Base-by-base conservation (phyloP, 176 grass and related monocot genomes). In the Musa schizocarpa region DNA sequence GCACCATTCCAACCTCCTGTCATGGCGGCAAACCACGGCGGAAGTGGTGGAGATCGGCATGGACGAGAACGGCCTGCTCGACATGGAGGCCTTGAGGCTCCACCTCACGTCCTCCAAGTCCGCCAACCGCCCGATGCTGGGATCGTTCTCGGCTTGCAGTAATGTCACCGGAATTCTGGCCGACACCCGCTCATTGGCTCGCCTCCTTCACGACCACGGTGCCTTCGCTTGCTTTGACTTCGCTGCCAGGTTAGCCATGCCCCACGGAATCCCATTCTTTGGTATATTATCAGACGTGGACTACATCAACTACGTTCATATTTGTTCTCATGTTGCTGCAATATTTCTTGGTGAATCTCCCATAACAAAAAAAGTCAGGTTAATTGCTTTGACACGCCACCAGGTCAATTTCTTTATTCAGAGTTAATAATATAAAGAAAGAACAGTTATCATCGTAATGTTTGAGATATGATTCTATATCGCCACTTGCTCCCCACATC, bases 151-250 rank as follows among this genome's bases (percentile, higher is more conserved):
- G 0, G 89, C 89, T 0, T 90, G 93, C 82, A 96, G 93, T 82
- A 96, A 92, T 52, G 93, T 96, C 70, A 96, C 87, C 0, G 93
- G 89, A 24, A 62, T 87, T 64, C 43, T 85, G 27, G 22, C 76
- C 10, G 93, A 96, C 78, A 96, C 93, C 24, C 75, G 83, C 8
- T 16, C 54, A 13, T 48, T 92, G 11, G 89, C 89, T 1, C 75
- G 83, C 54, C 52, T 90, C 54, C 87, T 96, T 6, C 93, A 96
- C 65, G 61, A 86, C 9, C 85, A 92, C 11, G 89, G 89, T 23
- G 89, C 93, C 11, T 96, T 88, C 13, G 93, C 89, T 0, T 92
- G 89, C 87, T 96, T 92, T 52, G 89, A 96, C 83, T 92, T 96
- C 59, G 92, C 92, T 12, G 88, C 86, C 0, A 87, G 92, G 92